These are phyloP conservation scores for Closterium sp. DNA, from an alignment of 139 green algal species.

Conservation along the genomic window DNA sequence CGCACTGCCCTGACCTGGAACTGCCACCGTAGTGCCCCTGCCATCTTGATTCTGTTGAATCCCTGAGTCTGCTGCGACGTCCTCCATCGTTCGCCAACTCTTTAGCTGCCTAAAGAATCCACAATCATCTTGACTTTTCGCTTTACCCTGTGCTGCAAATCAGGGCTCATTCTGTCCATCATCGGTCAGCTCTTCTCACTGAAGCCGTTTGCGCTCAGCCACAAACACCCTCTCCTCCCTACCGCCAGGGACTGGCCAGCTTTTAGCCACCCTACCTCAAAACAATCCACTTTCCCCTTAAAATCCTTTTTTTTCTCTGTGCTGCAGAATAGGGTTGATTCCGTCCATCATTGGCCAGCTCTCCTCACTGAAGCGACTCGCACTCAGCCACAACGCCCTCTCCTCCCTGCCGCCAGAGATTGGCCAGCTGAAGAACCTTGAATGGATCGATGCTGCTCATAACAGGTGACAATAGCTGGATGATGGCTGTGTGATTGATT, in stretches of 20 bases:
- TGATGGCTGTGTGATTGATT: too few species aligned
- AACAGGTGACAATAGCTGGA: conserved; percentile 4
- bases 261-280: not conserved
- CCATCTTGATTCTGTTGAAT: not conserved
- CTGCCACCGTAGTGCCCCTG: not conserved
- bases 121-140: not conserved
- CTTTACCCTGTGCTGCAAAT: not conserved
- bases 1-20: too few species aligned
- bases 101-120: too few species aligned
- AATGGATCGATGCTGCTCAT: conserved; percentile 28
- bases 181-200: not conserved
- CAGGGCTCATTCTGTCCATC: not conserved
- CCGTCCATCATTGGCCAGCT: conserved; percentile 3
- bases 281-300: not conserved
- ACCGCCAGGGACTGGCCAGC: conserved; percentile 2
- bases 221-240: conserved; percentile 35
- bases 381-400: conserved; percentile 24
- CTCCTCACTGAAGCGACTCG: not conserved
- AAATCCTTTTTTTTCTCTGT: not conserved
- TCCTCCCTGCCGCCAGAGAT: conserved; percentile 20
- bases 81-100: not conserved
- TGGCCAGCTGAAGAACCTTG: conserved; percentile 8
- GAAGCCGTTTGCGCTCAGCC: not conserved
- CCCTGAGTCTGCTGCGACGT: not conserved
- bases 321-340: not conserved